Evolutionary conservation across 2,329 filamentous ascomycete species (phyloP).

Genomic region (Drechslerella coelobrocha): DNA sequence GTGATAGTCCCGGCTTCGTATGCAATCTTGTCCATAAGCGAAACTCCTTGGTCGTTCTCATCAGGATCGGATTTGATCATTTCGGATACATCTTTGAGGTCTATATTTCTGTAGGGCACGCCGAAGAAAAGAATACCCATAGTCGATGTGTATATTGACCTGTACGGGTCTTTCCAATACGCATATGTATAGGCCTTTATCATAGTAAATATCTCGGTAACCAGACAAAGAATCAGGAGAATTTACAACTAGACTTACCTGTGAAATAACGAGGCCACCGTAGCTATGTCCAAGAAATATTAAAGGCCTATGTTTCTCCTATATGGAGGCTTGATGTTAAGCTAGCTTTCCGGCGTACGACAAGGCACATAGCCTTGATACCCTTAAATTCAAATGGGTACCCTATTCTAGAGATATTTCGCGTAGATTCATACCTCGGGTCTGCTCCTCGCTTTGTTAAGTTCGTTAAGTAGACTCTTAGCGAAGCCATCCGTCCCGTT

Average conservation of each 20-base stretch:
- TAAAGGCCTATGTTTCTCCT: slow-evolving; percentile 26
- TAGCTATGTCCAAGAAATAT: slow-evolving; percentile 43
- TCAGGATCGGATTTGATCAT: slow-evolving; percentile 15
- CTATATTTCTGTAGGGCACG: slow-evolving; percentile 37
- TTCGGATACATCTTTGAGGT: slow-evolving; percentile 21
- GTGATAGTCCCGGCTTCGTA: slow-evolving; percentile 25
- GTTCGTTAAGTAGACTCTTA: slow-evolving; percentile 41
- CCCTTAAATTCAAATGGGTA: neutral
- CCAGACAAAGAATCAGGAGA: too few relatives aligned
- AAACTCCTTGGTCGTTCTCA: slow-evolving; percentile 18
- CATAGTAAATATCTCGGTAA: neutral
- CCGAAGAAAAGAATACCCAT: slow-evolving; percentile 31
- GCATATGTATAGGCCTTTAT: slow-evolving; percentile 21
- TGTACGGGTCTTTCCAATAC: slow-evolving; percentile 4
- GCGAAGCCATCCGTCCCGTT: slow-evolving; percentile 46
- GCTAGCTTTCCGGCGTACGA: too few relatives aligned
- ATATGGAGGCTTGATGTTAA: too few relatives aligned
- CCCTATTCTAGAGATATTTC: too few relatives aligned
- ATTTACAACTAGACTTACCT: slow-evolving; percentile 16
- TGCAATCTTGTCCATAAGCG: slow-evolving; percentile 1
- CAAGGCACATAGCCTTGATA: neutral
- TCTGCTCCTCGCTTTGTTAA: slow-evolving; percentile 39
- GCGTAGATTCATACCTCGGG: slow-evolving; percentile 22
- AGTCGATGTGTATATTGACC: slow-evolving; percentile 28
- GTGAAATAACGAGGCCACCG: slow-evolving; percentile 29